A percentile compares a stretch with the other conserved stretches of the same genome.
phyloP scores from a whole-genome alignment of 495 filamentous ascomycete genomes.

The Penicillium psychrofluorescens region DNA sequence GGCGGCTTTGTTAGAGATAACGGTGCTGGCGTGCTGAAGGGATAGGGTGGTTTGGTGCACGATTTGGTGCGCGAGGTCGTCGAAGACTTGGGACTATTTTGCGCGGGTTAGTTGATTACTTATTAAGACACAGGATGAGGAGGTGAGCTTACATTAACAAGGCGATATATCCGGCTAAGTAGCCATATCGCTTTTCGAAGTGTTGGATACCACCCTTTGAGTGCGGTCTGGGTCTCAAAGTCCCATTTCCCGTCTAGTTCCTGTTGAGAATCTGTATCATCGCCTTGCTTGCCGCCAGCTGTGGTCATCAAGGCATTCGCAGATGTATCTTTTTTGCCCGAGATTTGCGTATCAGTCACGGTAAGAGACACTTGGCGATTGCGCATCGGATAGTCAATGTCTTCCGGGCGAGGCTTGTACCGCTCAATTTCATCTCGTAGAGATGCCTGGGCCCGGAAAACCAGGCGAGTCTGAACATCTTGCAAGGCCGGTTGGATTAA shows the following conservation, averaged over 20 bases:
- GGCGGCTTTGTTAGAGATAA: conserved; percentile 48
- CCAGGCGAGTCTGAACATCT: conserved; percentile 68
- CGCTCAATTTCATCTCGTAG: conserved; percentile 63
- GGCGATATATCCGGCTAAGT: conserved; percentile 74
- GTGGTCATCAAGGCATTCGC: conserved; percentile 35
- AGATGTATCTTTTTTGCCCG: conserved; percentile 36
- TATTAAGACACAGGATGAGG: conserved; percentile 10
- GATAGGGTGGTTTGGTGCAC: conserved; percentile 66
- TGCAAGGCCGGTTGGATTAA: conserved; percentile 63
- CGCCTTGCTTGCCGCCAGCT: conserved; percentile 36
- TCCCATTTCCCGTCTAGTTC: conserved; percentile 44
- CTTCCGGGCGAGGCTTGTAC: conserved; percentile 61
- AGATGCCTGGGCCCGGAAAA: conserved; percentile 62
- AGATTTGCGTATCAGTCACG: conserved; percentile 39
- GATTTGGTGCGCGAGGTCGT: conserved; percentile 70
- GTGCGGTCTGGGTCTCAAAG: conserved; percentile 43
- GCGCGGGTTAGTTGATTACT: conserved; percentile 5
- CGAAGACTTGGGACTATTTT: conserved; percentile 60
- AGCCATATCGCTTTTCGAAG: conserved; percentile 75
- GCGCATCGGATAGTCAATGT: conserved; percentile 57
- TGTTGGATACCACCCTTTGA: conserved; percentile 57
- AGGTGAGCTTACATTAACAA: conserved; percentile 52
- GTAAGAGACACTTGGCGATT: conserved; percentile 41
- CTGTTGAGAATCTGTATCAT: conserved; percentile 39
- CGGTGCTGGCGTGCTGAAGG: conserved; percentile 45